Evolutionary conservation across 2,329 filamentous ascomycete species (phyloP).

Genomic region (Intubia oerlemansii): DNA sequence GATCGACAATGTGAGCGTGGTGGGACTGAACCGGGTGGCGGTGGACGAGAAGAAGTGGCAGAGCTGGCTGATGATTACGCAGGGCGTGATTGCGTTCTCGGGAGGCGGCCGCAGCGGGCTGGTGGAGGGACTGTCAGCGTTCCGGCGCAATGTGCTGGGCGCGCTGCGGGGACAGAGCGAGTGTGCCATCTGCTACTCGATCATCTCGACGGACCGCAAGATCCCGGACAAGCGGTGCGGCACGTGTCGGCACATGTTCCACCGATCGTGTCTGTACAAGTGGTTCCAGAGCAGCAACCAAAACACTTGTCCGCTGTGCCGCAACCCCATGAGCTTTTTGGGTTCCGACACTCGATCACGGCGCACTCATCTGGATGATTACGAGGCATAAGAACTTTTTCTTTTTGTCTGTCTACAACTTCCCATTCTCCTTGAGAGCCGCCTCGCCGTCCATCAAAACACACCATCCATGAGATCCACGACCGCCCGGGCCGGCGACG

Average conservation of each 20-base stretch:
- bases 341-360: no score
- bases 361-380: no score
- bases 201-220: slow-evolving; percentile 73
- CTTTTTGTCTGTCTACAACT: slow-evolving; percentile 11
- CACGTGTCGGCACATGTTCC: slow-evolving; percentile 90
- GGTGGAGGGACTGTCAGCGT: slow-evolving; percentile 68
- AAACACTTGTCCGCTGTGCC: slow-evolving; percentile 79
- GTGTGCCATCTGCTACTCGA: slow-evolving; percentile 92
- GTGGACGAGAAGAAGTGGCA: slow-evolving; percentile 87
- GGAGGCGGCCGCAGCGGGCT: slow-evolving; percentile 72
- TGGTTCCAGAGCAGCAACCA: slow-evolving; percentile 94
- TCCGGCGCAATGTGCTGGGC: slow-evolving; percentile 69
- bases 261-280: slow-evolving; percentile 74
- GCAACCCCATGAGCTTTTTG: slow-evolving; percentile 51
- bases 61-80: slow-evolving; percentile 69
- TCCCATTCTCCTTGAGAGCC: slow-evolving; percentile 34
- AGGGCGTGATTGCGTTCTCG: slow-evolving; percentile 84
- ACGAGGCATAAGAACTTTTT: no score
- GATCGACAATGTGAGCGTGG: slow-evolving; percentile 54
- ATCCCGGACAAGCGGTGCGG: slow-evolving; percentile 79
- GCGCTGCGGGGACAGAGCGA: slow-evolving; percentile 84
- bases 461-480: slow-evolving; percentile 62
- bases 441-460: slow-evolving; percentile 66
- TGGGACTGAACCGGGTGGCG: slow-evolving; percentile 61
- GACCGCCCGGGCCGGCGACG: slow-evolving; percentile 41